Percentiles rank a stretch among this genome's conserved stretches.
Conservation (phyloP, 2,329 filamentous ascomycete genomes). For the Daldinia eschscholtzii region DNA sequence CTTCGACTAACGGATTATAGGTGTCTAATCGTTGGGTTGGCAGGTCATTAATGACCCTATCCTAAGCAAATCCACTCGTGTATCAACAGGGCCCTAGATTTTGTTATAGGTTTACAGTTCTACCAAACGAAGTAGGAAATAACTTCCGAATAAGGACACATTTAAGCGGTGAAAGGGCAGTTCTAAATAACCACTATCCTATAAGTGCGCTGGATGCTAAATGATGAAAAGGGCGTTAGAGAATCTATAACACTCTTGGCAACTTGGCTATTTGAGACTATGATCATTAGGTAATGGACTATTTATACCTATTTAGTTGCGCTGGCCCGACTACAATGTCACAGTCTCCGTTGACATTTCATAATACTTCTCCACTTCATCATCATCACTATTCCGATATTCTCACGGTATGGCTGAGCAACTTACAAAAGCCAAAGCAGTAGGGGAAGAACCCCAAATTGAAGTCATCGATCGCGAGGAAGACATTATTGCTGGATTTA, state of each 20-base stretch:
- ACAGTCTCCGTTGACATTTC: background rate
- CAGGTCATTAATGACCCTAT: too few relatives aligned
- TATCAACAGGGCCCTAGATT: too few relatives aligned
- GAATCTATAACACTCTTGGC: constrained; percentile 19
- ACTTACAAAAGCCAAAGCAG: background rate
- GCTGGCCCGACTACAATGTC: constrained; percentile 7
- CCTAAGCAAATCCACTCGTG: too few relatives aligned
- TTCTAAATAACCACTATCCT: background rate
- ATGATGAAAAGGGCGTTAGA: background rate
- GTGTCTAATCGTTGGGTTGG: too few relatives aligned
- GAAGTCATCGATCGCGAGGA: constrained; percentile 43
- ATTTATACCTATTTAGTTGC: background rate
- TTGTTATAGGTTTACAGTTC: too few relatives aligned
- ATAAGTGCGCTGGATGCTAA: background rate
- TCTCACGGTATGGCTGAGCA: constrained; percentile 19
- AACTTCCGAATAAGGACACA: too few relatives aligned
- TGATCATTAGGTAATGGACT: constrained; percentile 2
- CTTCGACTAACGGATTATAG: too few relatives aligned
- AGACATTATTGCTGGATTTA: constrained; percentile 48
- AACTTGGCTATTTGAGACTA: constrained; percentile 15
- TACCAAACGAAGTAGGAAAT: too few relatives aligned
- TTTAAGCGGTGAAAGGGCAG: too few relatives aligned
- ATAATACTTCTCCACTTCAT: constrained; percentile 21
- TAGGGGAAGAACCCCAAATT: constrained; percentile 38
- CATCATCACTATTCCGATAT: background rate